Percentiles rank a stretch among this genome's conserved stretches.
Conservation (phyloP, 176 grass and related monocot genomes). For the Triticum dicoccoides region DNA sequence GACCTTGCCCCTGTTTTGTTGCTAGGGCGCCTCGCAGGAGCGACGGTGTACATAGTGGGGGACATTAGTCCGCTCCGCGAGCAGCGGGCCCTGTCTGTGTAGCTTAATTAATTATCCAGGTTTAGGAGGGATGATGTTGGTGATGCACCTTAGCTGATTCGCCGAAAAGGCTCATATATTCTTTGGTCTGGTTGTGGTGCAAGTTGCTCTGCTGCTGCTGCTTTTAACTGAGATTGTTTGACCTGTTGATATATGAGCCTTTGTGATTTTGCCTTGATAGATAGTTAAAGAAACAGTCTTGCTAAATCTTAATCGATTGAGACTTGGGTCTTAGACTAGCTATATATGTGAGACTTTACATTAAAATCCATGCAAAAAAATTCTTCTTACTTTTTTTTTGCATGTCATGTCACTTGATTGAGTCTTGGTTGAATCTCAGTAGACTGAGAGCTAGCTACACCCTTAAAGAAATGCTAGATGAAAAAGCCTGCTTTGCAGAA, state of each 20-base stretch:
- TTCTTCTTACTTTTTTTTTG: too few relatives aligned
- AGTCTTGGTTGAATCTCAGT: too few relatives aligned
- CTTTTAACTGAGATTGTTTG: neutral
- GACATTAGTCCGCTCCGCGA: slow-evolving; percentile 23
- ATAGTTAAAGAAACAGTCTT: too few relatives aligned
- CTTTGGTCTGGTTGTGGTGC: slow-evolving; percentile 20
- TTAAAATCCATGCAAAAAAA: too few relatives aligned
- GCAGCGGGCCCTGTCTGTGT: neutral
- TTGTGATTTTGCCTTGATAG: too few relatives aligned
- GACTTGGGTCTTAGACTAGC: too few relatives aligned
- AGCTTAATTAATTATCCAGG: slow-evolving; percentile 22
- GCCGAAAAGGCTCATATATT: slow-evolving; percentile 8
- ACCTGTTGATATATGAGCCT: neutral
- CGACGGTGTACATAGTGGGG: slow-evolving; percentile 43
- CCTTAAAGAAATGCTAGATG: too few relatives aligned
- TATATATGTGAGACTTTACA: too few relatives aligned
- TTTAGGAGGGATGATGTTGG: neutral
- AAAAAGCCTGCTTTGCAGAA: too few relatives aligned
- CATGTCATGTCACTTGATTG: too few relatives aligned
- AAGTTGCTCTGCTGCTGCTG: neutral
- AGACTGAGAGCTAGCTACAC: too few relatives aligned
- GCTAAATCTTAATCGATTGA: too few relatives aligned
- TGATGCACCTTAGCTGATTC: slow-evolving; percentile 11
- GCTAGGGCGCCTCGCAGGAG: slow-evolving; percentile 3
- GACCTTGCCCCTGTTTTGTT: slow-evolving; percentile 28